Evolutionary conservation across 2,329 filamentous ascomycete species (phyloP), one percentile per base, ranked within the genome.

Genomic region (Aureobasidium sp.): DNA sequence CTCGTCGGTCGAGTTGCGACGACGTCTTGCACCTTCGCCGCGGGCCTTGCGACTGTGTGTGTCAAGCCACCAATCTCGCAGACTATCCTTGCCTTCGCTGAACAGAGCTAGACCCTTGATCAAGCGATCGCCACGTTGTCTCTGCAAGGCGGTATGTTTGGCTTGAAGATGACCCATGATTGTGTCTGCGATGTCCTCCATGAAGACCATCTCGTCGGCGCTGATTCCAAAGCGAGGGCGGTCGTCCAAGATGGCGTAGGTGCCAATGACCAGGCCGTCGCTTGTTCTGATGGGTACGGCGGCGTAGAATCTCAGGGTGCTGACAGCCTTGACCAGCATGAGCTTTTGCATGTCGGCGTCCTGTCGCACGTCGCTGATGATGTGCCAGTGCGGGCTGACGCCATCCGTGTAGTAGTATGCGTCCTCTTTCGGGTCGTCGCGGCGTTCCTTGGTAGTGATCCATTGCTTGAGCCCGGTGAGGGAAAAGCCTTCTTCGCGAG

Each of bases 261-360:
- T 79, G 17, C 86, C 86, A 59, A 89, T 82, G 48, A 80, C 78
- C 64, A 81, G 79, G 37, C 82, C 79, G 31, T 78, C 79, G 0
- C 78, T 78, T 5, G 82, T 84, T 22, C 81, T 78, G 57, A 88
- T 81, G 0, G 86, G 86, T 0, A 87, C 83, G n/a, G 80, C 80
- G 15, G 79, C 81, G 63, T 82, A 82, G 67, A 84, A 84, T 49
- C 69, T 66, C 9, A 65, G 39, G 1, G 36, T 36, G 7, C 48
- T 15, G 15, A 39, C 62, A 41, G 62, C 65, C 7, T 51, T 49
- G 22, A 68, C 57, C 11, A 70, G 61, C 12, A 48, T 62, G 14
- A 53, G 34, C 6, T 64, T 36, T 0, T 49, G 27, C 7, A 64
- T 55, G 1, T 63, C 31, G 1, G 47, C 15, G n/a, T 67, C 39